Base-by-base conservation (phyloP, 805 yeast species). In the Sporopachydermia lactativora region DNA sequence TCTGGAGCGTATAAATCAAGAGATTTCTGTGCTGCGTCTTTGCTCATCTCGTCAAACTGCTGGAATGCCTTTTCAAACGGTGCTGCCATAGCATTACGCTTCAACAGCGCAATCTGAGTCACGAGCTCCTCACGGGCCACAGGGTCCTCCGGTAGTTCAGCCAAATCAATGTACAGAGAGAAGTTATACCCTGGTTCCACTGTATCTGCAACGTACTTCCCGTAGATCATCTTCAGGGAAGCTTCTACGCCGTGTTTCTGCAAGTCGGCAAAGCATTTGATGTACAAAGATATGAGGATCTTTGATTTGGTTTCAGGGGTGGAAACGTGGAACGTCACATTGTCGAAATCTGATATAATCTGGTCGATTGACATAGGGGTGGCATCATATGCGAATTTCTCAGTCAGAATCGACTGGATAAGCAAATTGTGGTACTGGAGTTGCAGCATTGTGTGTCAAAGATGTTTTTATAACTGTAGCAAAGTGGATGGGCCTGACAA, bases 341-440 rank as follows among this genome's bases (percentile, higher is more conserved):
- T 85, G 60, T 92, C 99, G 52, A 92, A 92, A 64, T 92, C 99
- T 34, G 94, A 79, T 47, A 92, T 74, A 46, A 89, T 77, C 58
- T 96, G 75, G 61, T 92, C 96, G 47, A 85, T 66, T 4, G 74
- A 62, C 39, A 70, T 57, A 2, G 73, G 68, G 17, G 59, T 62
- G 39, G 62, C 64, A 16, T 66, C 77, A 17, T 65, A 61, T 17
- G 65, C 57, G 41, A 82, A 62, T 39, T 86, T 73, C 55, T 81
- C 94, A 24, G 75, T 70, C 47, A 92, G 69, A 1, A 95, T 77
- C 49, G 83, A 79, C 55, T 84, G 77, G 48, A 92, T 69, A 51
- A 94, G 71, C 41, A 86, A 68, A 55, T 92, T 92, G 55, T 81
- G 77, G 48, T 81, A 80, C 55, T 85, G 88, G 47, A 92, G 70